Conservation (phyloP, 805 yeast species). For the Wickerhamiella slavikovae region DNA sequence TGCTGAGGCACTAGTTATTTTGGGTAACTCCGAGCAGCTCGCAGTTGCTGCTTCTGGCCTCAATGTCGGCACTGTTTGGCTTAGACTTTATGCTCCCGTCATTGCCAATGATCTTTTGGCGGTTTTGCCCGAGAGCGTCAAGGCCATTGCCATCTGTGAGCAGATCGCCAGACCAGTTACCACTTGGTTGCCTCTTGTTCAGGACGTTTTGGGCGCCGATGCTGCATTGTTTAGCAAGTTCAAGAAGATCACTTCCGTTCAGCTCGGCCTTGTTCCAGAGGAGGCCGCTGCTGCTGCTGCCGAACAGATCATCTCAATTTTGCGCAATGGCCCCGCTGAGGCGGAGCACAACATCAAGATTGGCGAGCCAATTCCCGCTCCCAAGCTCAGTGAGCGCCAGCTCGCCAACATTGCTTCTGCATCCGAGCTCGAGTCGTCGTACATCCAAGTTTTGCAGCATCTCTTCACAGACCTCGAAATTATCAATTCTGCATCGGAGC, state of each 20-base stretch:
- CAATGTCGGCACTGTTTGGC: slow-evolving; percentile 26
- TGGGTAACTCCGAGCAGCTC: slow-evolving; percentile 34
- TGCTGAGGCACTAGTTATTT: slow-evolving; percentile 32
- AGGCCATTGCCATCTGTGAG: slow-evolving; percentile 40
- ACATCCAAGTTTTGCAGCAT: slow-evolving; percentile 54
- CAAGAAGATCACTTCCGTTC: slow-evolving; percentile 32
- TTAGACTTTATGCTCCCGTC: slow-evolving; percentile 61
- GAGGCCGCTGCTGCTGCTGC: slow-evolving; percentile 24
- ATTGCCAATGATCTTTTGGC: slow-evolving; percentile 28
- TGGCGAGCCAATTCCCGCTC: slow-evolving; percentile 24
- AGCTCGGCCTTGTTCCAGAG: slow-evolving; percentile 25
- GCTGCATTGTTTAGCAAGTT: slow-evolving; percentile 6
- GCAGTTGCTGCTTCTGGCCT: slow-evolving; percentile 19
- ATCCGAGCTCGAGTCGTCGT: slow-evolving; percentile 46
- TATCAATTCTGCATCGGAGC: slow-evolving; percentile 33
- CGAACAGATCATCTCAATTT: slow-evolving; percentile 30
- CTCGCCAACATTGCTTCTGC: slow-evolving; percentile 20
- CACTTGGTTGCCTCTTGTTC: slow-evolving; percentile 47
- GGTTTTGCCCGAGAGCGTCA: slow-evolving; percentile 32
- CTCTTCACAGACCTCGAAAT: slow-evolving; percentile 37
- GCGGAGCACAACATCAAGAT: slow-evolving; percentile 39
- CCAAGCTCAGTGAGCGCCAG: slow-evolving; percentile 6
- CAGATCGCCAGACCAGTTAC: slow-evolving; percentile 30
- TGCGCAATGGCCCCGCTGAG: slow-evolving; percentile 32
- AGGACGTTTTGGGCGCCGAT: slow-evolving; percentile 51